Evolutionary conservation across 306 rosid species (phyloP).

Genomic region (Vicia villosa): DNA sequence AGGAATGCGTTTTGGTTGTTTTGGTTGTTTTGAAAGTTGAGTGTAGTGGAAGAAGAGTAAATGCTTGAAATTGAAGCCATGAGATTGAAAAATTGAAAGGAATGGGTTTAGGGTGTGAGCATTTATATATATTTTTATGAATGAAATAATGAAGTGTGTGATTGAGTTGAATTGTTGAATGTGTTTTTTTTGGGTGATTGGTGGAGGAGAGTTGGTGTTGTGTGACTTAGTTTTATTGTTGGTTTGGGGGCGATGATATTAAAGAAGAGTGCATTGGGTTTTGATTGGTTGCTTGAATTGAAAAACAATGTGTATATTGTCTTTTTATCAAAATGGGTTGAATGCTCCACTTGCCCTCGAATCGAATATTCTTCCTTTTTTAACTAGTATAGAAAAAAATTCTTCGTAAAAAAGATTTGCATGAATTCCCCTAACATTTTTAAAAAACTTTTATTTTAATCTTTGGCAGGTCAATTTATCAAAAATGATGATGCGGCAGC

Average conservation of each 20-base stretch:
- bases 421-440: too few species aligned
- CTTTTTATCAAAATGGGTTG: conserved; percentile 27
- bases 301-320: conserved; percentile 1
- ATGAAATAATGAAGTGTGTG: not conserved
- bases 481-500: too few species aligned
- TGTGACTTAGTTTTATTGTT: conserved; percentile 30
- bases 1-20: conserved; percentile 1
- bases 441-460: too few species aligned
- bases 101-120: conserved; percentile 10
- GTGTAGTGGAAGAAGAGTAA: conserved; percentile 64
- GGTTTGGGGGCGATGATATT: conserved; percentile 37
- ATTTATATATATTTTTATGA: not conserved
- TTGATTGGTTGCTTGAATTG: conserved; percentile 33
- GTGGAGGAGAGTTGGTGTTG: conserved; percentile 7
- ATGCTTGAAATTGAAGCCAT: conserved; percentile 90
- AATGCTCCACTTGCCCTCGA: not conserved
- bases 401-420: too few species aligned
- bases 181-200: not conserved
- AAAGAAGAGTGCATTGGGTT: conserved; percentile 27
- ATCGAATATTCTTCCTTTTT: conserved; percentile 8
- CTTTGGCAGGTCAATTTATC: too few species aligned
- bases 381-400: too few species aligned
- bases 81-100: not conserved
- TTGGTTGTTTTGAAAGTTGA: conserved; percentile 51
- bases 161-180: not conserved